A percentile compares a stretch with the other conserved stretches of the same genome.
Conservation (phyloP, 179 eudicot genomes). For the Vitellaria paradoxa region DNA sequence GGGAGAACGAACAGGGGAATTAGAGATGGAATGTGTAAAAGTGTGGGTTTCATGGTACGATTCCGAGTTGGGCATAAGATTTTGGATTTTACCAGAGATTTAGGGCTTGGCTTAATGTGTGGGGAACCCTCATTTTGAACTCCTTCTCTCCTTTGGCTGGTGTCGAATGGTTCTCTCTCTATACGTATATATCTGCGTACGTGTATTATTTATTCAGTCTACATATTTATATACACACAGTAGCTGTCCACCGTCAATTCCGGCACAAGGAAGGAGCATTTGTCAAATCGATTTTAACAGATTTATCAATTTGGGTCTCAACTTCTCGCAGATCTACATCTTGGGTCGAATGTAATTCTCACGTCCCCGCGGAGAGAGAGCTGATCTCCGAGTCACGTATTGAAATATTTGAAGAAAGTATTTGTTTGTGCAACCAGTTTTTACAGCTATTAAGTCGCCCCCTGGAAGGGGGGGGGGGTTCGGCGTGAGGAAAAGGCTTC, state of each 20-base stretch:
- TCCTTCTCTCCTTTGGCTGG: background rate
- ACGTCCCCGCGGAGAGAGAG: background rate
- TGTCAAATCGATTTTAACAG: constrained; percentile 3
- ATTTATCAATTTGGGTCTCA: background rate
- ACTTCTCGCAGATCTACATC: constrained; percentile 8
- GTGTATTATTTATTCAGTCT: too few species aligned
- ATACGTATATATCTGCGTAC: background rate
- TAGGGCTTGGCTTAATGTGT: background rate
- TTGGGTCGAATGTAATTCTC: background rate
- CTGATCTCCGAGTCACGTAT: background rate
- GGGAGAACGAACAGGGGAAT: too few species aligned
- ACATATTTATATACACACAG: background rate
- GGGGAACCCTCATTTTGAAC: background rate
- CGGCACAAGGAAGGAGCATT: constrained; percentile 8
- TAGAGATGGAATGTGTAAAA: too few species aligned
- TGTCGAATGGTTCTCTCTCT: background rate
- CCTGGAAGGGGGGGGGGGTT: too few species aligned
- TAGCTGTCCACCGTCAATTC: constrained; percentile 2
- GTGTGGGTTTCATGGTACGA: background rate
- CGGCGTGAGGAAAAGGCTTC: too few species aligned
- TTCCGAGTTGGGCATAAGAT: background rate
- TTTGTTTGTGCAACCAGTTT: background rate
- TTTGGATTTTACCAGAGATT: background rate
- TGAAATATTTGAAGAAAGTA: constrained; percentile 11
- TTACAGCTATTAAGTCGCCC: constrained; percentile 10